Base-by-base conservation (phyloP, 805 yeast genomes). In the Maudiozyma barnettii region DNA sequence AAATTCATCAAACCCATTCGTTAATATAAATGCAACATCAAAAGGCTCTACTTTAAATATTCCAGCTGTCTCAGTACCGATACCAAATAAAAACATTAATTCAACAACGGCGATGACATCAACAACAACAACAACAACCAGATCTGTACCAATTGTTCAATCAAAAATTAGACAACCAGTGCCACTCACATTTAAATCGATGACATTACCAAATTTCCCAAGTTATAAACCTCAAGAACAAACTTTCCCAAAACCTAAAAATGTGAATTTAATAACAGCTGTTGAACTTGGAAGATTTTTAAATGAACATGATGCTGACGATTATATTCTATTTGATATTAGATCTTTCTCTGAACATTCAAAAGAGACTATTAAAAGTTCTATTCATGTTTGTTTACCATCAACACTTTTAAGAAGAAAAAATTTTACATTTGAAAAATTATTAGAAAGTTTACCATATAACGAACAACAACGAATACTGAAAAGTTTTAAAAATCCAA, bases 321-420 rank as follows among this genome's bases (percentile, higher is more conserved):
- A 52, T 30, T 43, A 58, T 38, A 35, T 63, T 16, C 26, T 60
- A 12, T 44, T 63, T 12, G 98, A 90, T 61, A 81, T 84, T 10
- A 70, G 98, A 47, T 86, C 96, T 0, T 87, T 81, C 59, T 80
- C 84, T 21, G 91, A 85, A 48, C 87, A 70, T 60, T 73, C 81
- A 39, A 75, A 71, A 49, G 59, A 72, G 2, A 88, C 82, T 51
- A 64, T 91, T 12, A 57, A 55, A 4, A 70, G 75, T 39, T 76
- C 97, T 0, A 69, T 86, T 41, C 87, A 87, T 60, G 74, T 91
- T 35, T 86, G 95, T 63, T 67, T 90, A 13, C 97, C 98, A 1
- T 83, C 95, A n/a, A 90, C 97, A 0, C 70, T 90, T 39, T 68
- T 90, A 52, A 84, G 81, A 60, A 75, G 98, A 53, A 70, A 79